Base-by-base conservation (phyloP, 306 rosid species). In the Pueraria montana region DNA sequence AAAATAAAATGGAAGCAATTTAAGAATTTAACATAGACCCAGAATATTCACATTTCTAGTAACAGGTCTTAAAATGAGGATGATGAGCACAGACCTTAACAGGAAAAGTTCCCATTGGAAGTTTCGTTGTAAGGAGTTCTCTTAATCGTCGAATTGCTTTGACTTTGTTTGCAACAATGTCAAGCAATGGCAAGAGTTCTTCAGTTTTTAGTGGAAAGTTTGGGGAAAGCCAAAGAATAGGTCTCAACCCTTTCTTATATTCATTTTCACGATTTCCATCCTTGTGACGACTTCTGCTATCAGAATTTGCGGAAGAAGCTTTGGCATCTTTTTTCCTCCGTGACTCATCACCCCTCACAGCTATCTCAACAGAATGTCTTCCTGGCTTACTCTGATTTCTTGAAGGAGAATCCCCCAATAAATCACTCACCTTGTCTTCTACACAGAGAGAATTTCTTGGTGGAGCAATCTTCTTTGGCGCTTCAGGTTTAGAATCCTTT, bases 121-220 rank as follows among this genome's bases (percentile, higher is more conserved):
- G 98, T 84, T 96, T 96, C 10, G 99, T 96, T 43, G 98, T 96
- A 45, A 96, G 98, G 63, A 96, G 93, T 77, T 96, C 99, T 88
- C 99, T 96, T 84, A 96, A 89, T 8, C 99, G 97, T 2, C 98
- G 99, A 62, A 94, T 91, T 71, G 99, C 99, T 93, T 96, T 96
- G 53, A 96, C 99, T 87, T 96, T 96, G 85, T 91, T 92, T 0
- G 99, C 98, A 78, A 96, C 91, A 84, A 96, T 96, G 82, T 96
- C 99, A 67, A 96, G 98, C 91, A 96, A 90, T 8, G 98, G 99
- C 86, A 96, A 71, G 34, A 96, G 89, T 53, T 96, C 99, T 75
- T 94, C 99, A 8, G 89, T 86, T 85, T 92, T 93, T 21, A 96
- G 85, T 0, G 99, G 99, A 80, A 94, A 94, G 85, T 80, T 91